These are phyloP conservation scores for Lotmaria passim DNA, from an alignment of 208 protist species.

Conservation along the genomic window DNA sequence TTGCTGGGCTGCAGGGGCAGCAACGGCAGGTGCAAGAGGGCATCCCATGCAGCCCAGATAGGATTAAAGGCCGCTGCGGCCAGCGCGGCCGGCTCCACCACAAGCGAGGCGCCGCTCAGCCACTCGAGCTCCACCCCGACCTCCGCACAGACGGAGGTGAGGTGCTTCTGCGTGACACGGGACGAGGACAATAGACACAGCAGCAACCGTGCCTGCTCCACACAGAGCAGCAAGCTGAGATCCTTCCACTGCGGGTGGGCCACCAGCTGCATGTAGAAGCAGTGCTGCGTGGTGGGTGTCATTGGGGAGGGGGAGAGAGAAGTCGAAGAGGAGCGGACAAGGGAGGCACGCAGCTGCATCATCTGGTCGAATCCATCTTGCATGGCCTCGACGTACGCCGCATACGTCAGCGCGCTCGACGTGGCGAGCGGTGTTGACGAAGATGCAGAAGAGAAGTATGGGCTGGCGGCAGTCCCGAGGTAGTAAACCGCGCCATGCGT, in stretches of 20 bases:
- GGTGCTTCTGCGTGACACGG: slow-evolving; percentile 60
- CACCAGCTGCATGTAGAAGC: slow-evolving; percentile 46
- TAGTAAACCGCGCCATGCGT: slow-evolving; percentile 44
- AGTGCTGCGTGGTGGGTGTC: slow-evolving; percentile 38
- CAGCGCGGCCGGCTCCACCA: slow-evolving; percentile 45
- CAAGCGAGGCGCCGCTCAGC: slow-evolving; percentile 58
- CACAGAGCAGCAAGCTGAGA: slow-evolving; percentile 49
- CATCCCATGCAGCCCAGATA: slow-evolving; percentile 59
- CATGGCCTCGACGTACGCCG: slow-evolving; percentile 32
- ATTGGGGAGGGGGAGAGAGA: too few species aligned
- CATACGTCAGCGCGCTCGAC: slow-evolving; percentile 16
- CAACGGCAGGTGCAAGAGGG: slow-evolving; percentile 55
- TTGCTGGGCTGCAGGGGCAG: too few species aligned
- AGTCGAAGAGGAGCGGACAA: not conserved
- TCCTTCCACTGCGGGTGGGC: slow-evolving; percentile 64
- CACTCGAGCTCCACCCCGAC: slow-evolving; percentile 46
- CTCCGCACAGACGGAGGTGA: slow-evolving; percentile 34
- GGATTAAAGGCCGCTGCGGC: slow-evolving; percentile 43
- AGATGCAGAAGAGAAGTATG: not conserved
- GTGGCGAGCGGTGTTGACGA: not conserved
- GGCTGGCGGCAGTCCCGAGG: slow-evolving; percentile 32
- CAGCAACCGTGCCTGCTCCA: slow-evolving; percentile 60
- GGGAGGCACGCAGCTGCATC: slow-evolving; percentile 14
- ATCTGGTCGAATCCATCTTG: slow-evolving; percentile 31
- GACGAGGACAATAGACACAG: slow-evolving; percentile 68